phyloP scores from a whole-genome alignment of 805 yeast species.

The Ogataea populi-albae region DNA sequence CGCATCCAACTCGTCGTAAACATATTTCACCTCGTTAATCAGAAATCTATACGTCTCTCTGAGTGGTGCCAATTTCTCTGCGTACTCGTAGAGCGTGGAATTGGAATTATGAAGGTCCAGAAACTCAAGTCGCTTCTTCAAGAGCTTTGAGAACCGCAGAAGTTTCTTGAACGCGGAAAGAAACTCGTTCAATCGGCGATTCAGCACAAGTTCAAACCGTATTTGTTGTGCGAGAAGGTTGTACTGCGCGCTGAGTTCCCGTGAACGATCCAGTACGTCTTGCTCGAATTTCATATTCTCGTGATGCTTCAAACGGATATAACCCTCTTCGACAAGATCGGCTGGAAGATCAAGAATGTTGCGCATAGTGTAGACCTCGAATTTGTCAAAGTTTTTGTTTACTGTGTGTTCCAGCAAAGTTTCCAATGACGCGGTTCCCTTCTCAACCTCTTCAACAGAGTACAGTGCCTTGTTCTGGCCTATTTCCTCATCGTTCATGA shows the following conservation, averaged over 20 bases:
- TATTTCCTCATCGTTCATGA: conserved; percentile 24
- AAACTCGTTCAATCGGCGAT: conserved; percentile 40
- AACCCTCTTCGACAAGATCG: conserved; percentile 62
- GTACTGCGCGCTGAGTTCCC: conserved; percentile 23
- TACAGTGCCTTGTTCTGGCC: conserved; percentile 6
- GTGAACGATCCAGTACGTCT: conserved; percentile 17
- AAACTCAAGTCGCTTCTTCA: conserved; percentile 12
- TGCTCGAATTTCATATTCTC: conserved; percentile 39
- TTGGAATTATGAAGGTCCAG: conserved; percentile 10
- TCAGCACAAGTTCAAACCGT: conserved; percentile 41
- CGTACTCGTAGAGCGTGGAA: background rate
- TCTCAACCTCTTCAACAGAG: conserved; percentile 49
- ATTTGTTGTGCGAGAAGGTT: conserved; percentile 36
- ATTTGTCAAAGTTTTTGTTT: conserved; percentile 80
- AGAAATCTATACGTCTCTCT: conserved; percentile 27
- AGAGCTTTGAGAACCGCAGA: conserved; percentile 26
- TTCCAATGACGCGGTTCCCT: conserved; percentile 82
- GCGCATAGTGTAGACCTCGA: conserved; percentile 76
- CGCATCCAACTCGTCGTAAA: conserved; percentile 19
- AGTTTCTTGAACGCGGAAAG: conserved; percentile 38
- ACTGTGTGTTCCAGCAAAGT: conserved; percentile 70
- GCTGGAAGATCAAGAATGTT: conserved; percentile 72
- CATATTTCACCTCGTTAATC: conserved; percentile 21
- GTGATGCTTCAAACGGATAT: conserved; percentile 68
- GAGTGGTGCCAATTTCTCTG: conserved; percentile 24